Conservation (phyloP, 345 rosid species). For the Eucalyptus paniculata region DNA sequence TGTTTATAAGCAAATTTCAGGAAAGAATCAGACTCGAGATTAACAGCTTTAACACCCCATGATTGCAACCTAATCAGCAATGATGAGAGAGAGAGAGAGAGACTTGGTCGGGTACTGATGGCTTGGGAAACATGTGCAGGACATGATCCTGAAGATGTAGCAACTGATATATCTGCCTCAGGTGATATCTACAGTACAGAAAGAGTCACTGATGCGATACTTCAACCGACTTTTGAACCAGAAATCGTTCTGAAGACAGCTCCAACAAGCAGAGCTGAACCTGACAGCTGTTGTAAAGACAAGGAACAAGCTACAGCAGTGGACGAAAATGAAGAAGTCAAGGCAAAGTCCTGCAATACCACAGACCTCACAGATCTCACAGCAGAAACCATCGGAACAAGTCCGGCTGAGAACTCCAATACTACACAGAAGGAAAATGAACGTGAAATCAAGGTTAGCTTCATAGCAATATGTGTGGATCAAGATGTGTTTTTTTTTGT, state of each 20-base stretch:
- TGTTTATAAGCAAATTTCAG: too few relatives aligned
- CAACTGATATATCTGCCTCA: not conserved
- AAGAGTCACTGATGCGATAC: not conserved
- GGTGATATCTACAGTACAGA: not conserved
- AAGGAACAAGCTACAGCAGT: not conserved
- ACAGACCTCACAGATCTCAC: too few relatives aligned
- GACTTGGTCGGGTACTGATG: not conserved
- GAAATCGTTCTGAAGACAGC: not conserved
- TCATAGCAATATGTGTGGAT: too few relatives aligned
- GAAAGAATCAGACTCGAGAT: too few relatives aligned
- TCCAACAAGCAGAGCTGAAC: not conserved
- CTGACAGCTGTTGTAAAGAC: not conserved
- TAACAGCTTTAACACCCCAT: too few relatives aligned
- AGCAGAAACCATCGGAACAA: too few relatives aligned
- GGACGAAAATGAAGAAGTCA: not conserved
- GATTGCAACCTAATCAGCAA: too few relatives aligned
- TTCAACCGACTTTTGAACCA: not conserved
- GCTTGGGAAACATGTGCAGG: not conserved
- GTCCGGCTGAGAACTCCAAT: too few relatives aligned
- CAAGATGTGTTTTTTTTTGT: too few relatives aligned
- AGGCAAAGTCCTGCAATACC: not conserved
- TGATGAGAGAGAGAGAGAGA: too few relatives aligned
- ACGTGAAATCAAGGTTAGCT: too few relatives aligned
- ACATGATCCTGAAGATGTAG: not conserved
- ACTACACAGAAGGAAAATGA: too few relatives aligned